Base-by-base conservation (phyloP, 305 asterid genomes). In the Fraxinus platypoda region DNA sequence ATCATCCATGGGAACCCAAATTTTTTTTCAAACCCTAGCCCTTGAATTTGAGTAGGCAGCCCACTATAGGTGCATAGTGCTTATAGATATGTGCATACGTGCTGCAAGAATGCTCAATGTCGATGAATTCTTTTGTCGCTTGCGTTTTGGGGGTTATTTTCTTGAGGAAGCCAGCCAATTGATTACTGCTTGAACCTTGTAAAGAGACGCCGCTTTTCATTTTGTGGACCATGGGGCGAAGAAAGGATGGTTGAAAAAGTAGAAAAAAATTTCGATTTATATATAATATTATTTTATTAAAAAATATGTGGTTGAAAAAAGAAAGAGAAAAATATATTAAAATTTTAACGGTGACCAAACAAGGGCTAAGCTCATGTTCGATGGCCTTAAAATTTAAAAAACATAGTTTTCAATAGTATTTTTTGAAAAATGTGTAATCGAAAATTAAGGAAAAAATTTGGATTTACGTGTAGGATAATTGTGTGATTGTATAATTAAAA, bases 21-120 rank as follows among this genome's bases (percentile, higher is more conserved):
- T 70, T 64, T 78, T 62, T 11, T 75, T 62, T 77, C 79, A 84
- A 89, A 88, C 88, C 91, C 94, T 93, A 88, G 89, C 87, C 94
- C 97, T 91, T 90, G 79, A 70, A 73, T 83, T 34, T 73, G 8
- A 12, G 37, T 68, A 28, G 3, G 34, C 19, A 28, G 19, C 19
- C 8, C 8, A 66, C 19, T 8, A 2, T 8, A 68, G n/a, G 62
- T 52, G 8, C 19, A 52, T 15, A 52, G 62, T 52, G 62, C 62
- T 52, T 52, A 17, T 68, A 25, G 8, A 4, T 1, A 26, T 25
- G 19, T 25, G 74, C 74, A 28, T 68, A 68, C n/a, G 74, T 68
- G 74, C 19, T 68, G 74, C 21, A 68, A 66, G 35, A 66, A 66
- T n/a, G 33, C 35, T 8, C 8, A 26, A 26, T 66, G 74, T 33